A percentile compares a stretch with the other conserved stretches of the same genome.
Evolutionary conservation across 495 filamentous ascomycete genomes (phyloP).

Genomic region (Xylaria intraflava): DNA sequence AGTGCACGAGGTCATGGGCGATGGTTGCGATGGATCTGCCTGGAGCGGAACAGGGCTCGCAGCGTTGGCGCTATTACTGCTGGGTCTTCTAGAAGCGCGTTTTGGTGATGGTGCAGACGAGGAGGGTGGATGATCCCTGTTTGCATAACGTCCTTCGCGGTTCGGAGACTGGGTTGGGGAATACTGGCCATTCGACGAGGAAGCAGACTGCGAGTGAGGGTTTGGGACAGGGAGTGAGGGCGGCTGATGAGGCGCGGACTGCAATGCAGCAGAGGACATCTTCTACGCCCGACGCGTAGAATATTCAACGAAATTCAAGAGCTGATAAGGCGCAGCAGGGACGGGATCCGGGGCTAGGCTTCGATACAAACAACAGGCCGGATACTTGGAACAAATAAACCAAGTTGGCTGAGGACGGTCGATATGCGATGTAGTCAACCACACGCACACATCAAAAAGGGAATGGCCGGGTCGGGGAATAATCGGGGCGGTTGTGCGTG

Average conservation of each 20-base stretch:
- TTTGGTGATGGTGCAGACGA: conserved; percentile 33
- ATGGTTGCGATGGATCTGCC: conserved; percentile 33
- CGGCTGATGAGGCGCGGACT: conserved; percentile 47
- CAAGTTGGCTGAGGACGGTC: neutral
- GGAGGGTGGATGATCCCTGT: conserved; percentile 29
- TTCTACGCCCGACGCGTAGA: conserved; percentile 29
- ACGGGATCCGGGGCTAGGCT: neutral
- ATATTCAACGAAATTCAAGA: neutral
- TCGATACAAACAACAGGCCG: neutral
- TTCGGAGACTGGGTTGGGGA: conserved; percentile 33
- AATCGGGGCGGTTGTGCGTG: neutral
- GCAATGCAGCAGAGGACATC: conserved; percentile 54
- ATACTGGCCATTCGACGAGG: conserved; percentile 41
- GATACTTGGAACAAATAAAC: neutral
- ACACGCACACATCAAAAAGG: conserved; percentile 1
- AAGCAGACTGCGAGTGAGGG: conserved; percentile 39
- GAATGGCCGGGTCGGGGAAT: neutral
- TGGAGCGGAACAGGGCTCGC: conserved; percentile 25
- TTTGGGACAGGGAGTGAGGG: conserved; percentile 40
- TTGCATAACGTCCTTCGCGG: conserved; percentile 40
- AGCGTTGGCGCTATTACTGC: conserved; percentile 43
- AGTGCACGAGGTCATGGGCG: conserved; percentile 43
- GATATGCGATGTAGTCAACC: conserved; percentile 3
- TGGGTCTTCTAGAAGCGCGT: conserved; percentile 47
- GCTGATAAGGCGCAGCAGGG: conserved; percentile 3